Evolutionary conservation across 345 rosid genomes (phyloP).

Genomic region (Citrus sp.): DNA sequence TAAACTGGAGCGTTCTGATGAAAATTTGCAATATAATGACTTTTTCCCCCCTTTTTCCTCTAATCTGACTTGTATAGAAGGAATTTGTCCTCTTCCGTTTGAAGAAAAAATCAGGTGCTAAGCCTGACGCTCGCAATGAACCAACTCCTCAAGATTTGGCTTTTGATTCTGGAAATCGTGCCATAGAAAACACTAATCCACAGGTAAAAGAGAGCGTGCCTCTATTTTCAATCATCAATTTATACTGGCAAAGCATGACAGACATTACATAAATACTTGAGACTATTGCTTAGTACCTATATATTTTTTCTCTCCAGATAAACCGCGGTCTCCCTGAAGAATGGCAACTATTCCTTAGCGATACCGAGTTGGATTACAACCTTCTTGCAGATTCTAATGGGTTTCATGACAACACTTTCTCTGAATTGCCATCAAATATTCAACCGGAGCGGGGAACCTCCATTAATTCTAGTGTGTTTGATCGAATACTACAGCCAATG

Average conservation of each 20-base stretch:
- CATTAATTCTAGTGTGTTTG: background rate
- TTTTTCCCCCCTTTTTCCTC: background rate
- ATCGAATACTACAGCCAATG: background rate
- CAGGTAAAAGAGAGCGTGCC: slow-evolving; percentile 11
- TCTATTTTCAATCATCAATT: background rate
- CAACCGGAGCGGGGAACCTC: too few relatives aligned
- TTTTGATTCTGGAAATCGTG: background rate
- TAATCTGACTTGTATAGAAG: background rate
- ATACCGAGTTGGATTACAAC: background rate
- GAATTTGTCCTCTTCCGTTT: slow-evolving; percentile 20
- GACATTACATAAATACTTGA: background rate
- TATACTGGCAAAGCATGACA: background rate
- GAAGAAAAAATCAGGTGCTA: slow-evolving; percentile 1
- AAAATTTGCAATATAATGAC: background rate
- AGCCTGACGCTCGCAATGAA: background rate
- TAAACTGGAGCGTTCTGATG: background rate
- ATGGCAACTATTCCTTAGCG: background rate
- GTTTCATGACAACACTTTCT: too few relatives aligned
- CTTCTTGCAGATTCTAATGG: too few relatives aligned
- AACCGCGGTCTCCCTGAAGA: background rate
- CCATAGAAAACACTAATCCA: background rate
- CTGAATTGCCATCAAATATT: too few relatives aligned
- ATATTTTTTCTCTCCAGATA: slow-evolving; percentile 11
- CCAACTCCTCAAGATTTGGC: background rate
- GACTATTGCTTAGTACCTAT: slow-evolving; percentile 4